A percentile compares a stretch with the other conserved stretches of the same genome.
Conservation (phyloP, 78 protist species). For the Blattamonas nauphoetae region DNA sequence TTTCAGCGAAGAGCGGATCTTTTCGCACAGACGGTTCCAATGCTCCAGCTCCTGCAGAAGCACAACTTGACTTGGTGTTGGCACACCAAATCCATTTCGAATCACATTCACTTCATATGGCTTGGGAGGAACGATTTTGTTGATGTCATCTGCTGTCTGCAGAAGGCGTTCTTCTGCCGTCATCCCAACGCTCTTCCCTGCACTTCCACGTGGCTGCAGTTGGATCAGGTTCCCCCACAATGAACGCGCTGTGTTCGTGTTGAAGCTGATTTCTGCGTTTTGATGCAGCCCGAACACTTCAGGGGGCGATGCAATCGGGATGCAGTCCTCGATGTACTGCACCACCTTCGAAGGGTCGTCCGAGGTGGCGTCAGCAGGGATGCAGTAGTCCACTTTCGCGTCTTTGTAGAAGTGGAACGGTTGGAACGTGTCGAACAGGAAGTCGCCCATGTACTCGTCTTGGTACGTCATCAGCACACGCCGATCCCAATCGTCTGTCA, state of each 20-base stretch:
- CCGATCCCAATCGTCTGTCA: conserved; percentile 73
- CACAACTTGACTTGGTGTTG: conserved; percentile 61
- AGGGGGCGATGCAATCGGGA: conserved; percentile 60
- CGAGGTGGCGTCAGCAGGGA: conserved; percentile 25
- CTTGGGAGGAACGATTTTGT: conserved; percentile 26
- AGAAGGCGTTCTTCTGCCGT: conserved; percentile 41
- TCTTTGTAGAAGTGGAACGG: conserved; percentile 63
- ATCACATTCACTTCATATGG: conserved; percentile 37
- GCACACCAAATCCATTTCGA: conserved; percentile 9
- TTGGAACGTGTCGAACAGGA: conserved; percentile 77
- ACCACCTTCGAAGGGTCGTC: background rate
- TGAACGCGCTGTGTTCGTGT: conserved; percentile 27
- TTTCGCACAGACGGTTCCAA: conserved; percentile 53
- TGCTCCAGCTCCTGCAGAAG: conserved; percentile 74
- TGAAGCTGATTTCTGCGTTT: conserved; percentile 80
- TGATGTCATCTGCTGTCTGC: conserved; percentile 17
- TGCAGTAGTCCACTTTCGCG: conserved; percentile 20
- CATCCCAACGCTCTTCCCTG: conserved; percentile 29
- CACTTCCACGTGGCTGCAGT: conserved; percentile 56
- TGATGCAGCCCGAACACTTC: conserved; percentile 80
- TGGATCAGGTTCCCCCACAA: conserved; percentile 52
- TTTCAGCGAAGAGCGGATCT: conserved; percentile 42
- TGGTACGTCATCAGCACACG: conserved; percentile 72
- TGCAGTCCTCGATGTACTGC: conserved; percentile 21
- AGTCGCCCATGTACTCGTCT: conserved; percentile 87